A percentile compares a stretch with the other conserved stretches of the same genome.
Evolutionary conservation across 306 rosid species (phyloP).

Genomic region (Prinsepia uniflora): DNA sequence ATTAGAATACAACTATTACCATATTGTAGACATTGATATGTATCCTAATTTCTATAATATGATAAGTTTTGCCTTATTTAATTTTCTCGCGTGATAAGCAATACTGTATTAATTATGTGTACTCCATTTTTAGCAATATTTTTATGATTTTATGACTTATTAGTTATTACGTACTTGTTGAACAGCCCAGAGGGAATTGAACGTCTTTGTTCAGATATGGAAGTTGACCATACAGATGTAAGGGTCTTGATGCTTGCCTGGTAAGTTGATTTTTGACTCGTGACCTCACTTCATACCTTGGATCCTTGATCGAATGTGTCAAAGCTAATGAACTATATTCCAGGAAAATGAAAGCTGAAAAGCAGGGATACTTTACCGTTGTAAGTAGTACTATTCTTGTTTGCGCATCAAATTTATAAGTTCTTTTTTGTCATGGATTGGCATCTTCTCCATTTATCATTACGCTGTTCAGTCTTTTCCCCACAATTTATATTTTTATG

Average conservation of each 20-base stretch:
- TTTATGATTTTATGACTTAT: not conserved
- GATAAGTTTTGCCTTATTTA: not conserved
- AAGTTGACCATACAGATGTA: constrained; percentile 82
- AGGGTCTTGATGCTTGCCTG: constrained; percentile 99
- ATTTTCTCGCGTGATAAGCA: not conserved
- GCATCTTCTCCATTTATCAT: not conserved
- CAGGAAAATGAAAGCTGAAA: constrained; percentile 97
- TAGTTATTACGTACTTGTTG: constrained; percentile 17
- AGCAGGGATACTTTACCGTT: constrained; percentile 92
- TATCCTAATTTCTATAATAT: not conserved
- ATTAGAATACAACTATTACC: not conserved
- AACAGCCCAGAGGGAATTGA: constrained; percentile 98
- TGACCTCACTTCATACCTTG: constrained; percentile 19
- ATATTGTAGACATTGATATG: not conserved
- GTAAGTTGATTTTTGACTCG: constrained; percentile 43
- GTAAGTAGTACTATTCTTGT: constrained; percentile 38
- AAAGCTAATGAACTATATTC: constrained; percentile 40
- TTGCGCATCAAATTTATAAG: not conserved
- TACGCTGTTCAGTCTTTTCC: not conserved
- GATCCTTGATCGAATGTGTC: constrained; percentile 21
- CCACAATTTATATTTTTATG: not conserved
- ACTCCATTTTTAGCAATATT: not conserved
- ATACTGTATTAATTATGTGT: not conserved
- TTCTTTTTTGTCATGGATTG: not conserved
- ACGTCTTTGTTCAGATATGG: constrained; percentile 89